Base-by-base conservation (phyloP, 106 monocot genomes). In the Dendrobium huoshanense region DNA sequence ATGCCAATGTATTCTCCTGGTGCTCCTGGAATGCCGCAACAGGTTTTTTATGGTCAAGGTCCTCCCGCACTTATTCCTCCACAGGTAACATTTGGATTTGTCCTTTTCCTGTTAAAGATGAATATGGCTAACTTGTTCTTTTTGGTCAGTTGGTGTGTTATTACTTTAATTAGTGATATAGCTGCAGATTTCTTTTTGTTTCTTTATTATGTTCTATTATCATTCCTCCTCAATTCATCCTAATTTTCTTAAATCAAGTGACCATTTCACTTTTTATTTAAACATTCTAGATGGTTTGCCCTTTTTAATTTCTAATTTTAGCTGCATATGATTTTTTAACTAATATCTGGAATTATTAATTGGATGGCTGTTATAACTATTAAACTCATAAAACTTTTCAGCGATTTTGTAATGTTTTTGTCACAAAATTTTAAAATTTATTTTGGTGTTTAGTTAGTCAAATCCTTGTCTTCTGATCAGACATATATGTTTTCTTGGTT, bases 1-100 rank as follows among this genome's bases (percentile, higher is more conserved):
- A 78, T 96, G 86, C 91, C 93, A 55, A 84, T 96, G 87, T 93
- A 85, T 83, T 88, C 95, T n/a, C 90, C 91, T 33, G 93, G 96
- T 82, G 88, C 84, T 72, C 93, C 90, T 73, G 91, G 88, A 54
- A 40, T 96, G 79, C 91, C 88, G 15, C 93, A 93, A 44, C 96
- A 92, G 33, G 75, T 96, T 25, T 96, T 96, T 72, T 96, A 94
- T 87, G 96, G 94, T 41, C 96, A 96, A 83, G 86, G 83, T 13
- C 96, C 93, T 73, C 91, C 96, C 67, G 70, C 90, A 24, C 80
- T 96, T 68, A 89, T 96, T 43, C 85, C 93, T 77, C 87, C 88
- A 75, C 96, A 96, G 93, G 96, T 96, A 80, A 67, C 2, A 18
- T 51, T 42, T 25, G 18, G 22, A 4, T 67, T 6, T 43, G 49